These are phyloP conservation scores for Colletotrichum musae DNA, from an alignment of 2,329 filamentous ascomycete genomes.

Conservation along the genomic window DNA sequence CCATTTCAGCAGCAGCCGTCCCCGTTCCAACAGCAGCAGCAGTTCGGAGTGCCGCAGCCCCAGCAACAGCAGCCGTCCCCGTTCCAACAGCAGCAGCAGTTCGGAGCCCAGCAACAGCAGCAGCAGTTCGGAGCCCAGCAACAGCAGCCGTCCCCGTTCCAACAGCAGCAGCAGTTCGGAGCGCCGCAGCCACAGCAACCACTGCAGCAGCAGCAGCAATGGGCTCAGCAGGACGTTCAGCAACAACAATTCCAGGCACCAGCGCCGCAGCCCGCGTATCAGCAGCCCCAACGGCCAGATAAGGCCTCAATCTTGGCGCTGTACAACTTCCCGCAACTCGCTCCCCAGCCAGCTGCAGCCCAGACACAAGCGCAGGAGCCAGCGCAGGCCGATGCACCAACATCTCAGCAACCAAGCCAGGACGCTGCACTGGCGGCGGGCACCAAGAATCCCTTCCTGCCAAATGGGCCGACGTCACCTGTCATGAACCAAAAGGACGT, in stretches of 20 bases:
- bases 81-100: slow-evolving; percentile 46
- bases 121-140: slow-evolving; percentile 43
- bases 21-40: slow-evolving; percentile 46
- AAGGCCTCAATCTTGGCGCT: slow-evolving; percentile 84
- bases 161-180: slow-evolving; percentile 44
- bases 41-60: slow-evolving; percentile 5
- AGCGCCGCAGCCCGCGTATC: slow-evolving; percentile 45
- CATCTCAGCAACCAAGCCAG: slow-evolving; percentile 38
- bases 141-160: slow-evolving; percentile 46
- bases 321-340: slow-evolving; percentile 74
- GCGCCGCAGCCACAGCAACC: slow-evolving; percentile 42
- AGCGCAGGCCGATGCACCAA: slow-evolving; percentile 10
- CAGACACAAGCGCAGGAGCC: slow-evolving; percentile 45
- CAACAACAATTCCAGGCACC: slow-evolving; percentile 39
- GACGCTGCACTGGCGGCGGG: slow-evolving; percentile 49
- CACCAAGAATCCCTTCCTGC: slow-evolving; percentile 72
- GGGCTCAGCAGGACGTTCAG: slow-evolving; percentile 41
- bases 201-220: slow-evolving; percentile 43
- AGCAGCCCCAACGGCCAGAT: slow-evolving; percentile 66
- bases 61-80: slow-evolving; percentile 47
- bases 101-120: slow-evolving; percentile 20
- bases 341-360: slow-evolving; percentile 55
- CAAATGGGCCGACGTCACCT: slow-evolving; percentile 46
- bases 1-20: slow-evolving; percentile 43
- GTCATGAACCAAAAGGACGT: slow-evolving; percentile 36